A percentile compares a stretch with the other conserved stretches of the same genome.
Conservation (phyloP, 1,284 basidiomycete species). For the Microbotryum intermedium region DNA sequence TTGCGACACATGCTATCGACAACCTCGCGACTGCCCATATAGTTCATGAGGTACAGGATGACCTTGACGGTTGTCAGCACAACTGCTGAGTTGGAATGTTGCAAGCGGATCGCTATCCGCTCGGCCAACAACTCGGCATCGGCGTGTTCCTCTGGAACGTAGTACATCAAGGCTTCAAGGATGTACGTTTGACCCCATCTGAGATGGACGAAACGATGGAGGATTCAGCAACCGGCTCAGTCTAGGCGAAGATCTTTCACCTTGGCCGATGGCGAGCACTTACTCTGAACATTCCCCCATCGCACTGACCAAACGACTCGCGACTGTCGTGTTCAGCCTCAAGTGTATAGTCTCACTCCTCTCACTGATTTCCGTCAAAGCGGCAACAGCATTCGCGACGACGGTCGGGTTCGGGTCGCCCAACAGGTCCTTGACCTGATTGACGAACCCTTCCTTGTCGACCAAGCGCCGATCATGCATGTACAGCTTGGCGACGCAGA, state of each 20-base stretch:
- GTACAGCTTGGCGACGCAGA: slow-evolving; percentile 83
- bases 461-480: slow-evolving; percentile 72
- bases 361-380: slow-evolving; percentile 84
- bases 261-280: slow-evolving; percentile 36
- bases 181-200: slow-evolving; percentile 99
- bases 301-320: slow-evolving; percentile 73
- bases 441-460: slow-evolving; percentile 75
- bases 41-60: slow-evolving; percentile 96
- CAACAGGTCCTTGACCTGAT: slow-evolving; percentile 75
- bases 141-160: slow-evolving; percentile 73
- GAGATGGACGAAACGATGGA: not conserved
- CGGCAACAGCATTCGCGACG: slow-evolving; percentile 86
- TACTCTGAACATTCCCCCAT: slow-evolving; percentile 86
- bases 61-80: slow-evolving; percentile 91
- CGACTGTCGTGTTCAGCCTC: slow-evolving; percentile 69
- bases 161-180: slow-evolving; percentile 84
- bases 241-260: too few relatives aligned
- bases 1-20: slow-evolving; percentile 89
- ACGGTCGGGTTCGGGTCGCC: slow-evolving; percentile 91
- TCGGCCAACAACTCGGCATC: slow-evolving; percentile 94
- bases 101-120: slow-evolving; percentile 79
- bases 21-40: slow-evolving; percentile 81
- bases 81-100: slow-evolving; percentile 90
- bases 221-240: not conserved
- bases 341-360: slow-evolving; percentile 81